phyloP scores from a whole-genome alignment of 202 grass and related monocot genomes.

The Bolboschoenoplectus hybrid region DNA sequence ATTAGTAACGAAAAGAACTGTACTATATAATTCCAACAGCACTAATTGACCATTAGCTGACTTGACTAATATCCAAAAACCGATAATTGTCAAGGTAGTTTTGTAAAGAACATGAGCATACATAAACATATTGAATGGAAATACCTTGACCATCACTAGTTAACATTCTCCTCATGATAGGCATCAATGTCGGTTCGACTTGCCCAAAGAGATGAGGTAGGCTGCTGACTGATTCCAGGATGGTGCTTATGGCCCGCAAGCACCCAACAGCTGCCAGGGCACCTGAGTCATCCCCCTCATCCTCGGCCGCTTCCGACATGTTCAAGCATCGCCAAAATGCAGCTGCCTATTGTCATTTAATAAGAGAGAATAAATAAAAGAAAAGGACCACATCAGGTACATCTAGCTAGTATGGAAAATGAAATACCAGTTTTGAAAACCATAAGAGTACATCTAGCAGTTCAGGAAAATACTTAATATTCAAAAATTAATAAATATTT shows the following conservation, averaged over 20 bases:
- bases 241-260: slow-evolving; percentile 89
- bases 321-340: slow-evolving; percentile 90
- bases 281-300: slow-evolving; percentile 86
- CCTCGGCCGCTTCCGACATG: slow-evolving; percentile 73
- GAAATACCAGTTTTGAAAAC: neutral
- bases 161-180: slow-evolving; percentile 84
- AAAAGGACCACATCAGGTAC: neutral
- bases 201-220: slow-evolving; percentile 79
- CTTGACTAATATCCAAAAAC: neutral
- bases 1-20: slow-evolving; percentile 17
- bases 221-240: slow-evolving; percentile 86
- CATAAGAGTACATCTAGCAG: neutral
- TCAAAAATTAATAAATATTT: slow-evolving; percentile 4
- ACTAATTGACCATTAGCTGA: slow-evolving; percentile 19
- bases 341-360: slow-evolving; percentile 55
- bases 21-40: neutral
- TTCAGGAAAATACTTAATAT: neutral
- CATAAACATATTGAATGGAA: neutral
- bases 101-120: slow-evolving; percentile 17
- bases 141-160: slow-evolving; percentile 93
- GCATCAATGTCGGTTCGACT: slow-evolving; percentile 76
- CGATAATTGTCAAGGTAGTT: slow-evolving; percentile 24
- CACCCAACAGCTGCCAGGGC: slow-evolving; percentile 91
- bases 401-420: neutral
- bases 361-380: neutral